Conservation (phyloP, 2,329 filamentous ascomycete species). For the Fusarium camptoceras region DNA sequence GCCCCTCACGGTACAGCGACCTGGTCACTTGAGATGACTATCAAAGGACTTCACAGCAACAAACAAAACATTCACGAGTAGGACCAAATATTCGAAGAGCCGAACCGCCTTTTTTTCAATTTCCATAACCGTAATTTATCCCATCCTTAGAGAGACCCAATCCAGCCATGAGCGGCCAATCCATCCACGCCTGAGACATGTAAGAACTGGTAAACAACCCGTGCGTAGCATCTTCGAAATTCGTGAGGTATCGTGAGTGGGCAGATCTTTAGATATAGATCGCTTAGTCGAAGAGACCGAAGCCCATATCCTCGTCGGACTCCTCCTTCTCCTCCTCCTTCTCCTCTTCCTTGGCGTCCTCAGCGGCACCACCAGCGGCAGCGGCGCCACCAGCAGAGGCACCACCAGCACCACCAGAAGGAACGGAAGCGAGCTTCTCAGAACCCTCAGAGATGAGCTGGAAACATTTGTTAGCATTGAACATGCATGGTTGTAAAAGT, state of each 20-base stretch:
- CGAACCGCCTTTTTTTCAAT: constrained; percentile 46
- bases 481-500: neutral
- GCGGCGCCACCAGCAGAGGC: constrained; percentile 74
- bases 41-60: neutral
- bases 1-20: neutral
- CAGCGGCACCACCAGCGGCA: constrained; percentile 74
- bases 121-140: constrained; percentile 49
- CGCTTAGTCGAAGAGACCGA: constrained; percentile 81
- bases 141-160: constrained; percentile 46
- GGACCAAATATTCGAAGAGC: constrained; percentile 37
- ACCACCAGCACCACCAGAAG: constrained; percentile 86
- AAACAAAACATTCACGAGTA: neutral
- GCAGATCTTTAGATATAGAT: constrained; percentile 44
- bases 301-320: constrained; percentile 82
- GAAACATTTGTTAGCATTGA: constrained; percentile 36
- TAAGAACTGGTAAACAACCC: constrained; percentile 49
- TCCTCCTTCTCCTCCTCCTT: constrained; percentile 70
- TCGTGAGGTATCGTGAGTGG: constrained; percentile 50
- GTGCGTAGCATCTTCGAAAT: constrained; percentile 51
- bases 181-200: constrained; percentile 49
- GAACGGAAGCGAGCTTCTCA: constrained; percentile 96
- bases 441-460: constrained; percentile 93
- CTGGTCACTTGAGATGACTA: neutral
- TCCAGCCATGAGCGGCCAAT: constrained; percentile 49
- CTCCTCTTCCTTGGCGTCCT: constrained; percentile 84